Conservation (phyloP, 2,329 filamentous ascomycete genomes). For the Claviceps sp. region DNA sequence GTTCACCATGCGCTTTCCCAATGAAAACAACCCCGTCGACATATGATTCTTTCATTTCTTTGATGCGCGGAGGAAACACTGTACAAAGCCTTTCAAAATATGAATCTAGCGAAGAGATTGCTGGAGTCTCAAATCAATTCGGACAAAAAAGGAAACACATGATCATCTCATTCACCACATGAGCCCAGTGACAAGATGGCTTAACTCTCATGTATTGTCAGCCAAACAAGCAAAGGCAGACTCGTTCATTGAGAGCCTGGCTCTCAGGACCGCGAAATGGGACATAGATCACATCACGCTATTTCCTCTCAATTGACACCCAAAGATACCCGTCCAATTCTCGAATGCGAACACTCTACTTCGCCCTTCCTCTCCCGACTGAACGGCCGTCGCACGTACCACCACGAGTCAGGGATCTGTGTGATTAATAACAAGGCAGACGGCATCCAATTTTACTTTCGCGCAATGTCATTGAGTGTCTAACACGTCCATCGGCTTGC, state of each 20-base stretch:
- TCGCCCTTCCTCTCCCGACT: not conserved
- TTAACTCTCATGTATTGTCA: not conserved
- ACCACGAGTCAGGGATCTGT: not conserved
- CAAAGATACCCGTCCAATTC: not conserved
- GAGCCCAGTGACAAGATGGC: not conserved
- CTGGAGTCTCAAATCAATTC: too few relatives aligned
- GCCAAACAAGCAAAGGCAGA: not conserved
- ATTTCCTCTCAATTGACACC: not conserved
- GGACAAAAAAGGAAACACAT: not conserved
- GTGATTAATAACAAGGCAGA: not conserved
- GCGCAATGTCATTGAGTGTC: slow-evolving; percentile 14
- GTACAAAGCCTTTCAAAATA: not conserved
- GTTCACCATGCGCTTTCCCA: not conserved
- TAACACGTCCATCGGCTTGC: slow-evolving; percentile 20
- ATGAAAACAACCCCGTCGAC: not conserved
- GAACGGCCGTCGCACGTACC: not conserved
- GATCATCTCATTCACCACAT: not conserved
- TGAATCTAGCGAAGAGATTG: not conserved
- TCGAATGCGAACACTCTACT: not conserved
- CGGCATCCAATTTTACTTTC: slow-evolving; percentile 8
- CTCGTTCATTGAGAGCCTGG: not conserved
- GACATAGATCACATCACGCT: not conserved
- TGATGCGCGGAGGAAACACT: not conserved
- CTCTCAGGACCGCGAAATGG: not conserved
- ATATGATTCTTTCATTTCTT: slow-evolving; percentile 1